Evolutionary conservation across 2,329 filamentous ascomycete species (phyloP).

Genomic region (Aspergillus costaricaensis): DNA sequence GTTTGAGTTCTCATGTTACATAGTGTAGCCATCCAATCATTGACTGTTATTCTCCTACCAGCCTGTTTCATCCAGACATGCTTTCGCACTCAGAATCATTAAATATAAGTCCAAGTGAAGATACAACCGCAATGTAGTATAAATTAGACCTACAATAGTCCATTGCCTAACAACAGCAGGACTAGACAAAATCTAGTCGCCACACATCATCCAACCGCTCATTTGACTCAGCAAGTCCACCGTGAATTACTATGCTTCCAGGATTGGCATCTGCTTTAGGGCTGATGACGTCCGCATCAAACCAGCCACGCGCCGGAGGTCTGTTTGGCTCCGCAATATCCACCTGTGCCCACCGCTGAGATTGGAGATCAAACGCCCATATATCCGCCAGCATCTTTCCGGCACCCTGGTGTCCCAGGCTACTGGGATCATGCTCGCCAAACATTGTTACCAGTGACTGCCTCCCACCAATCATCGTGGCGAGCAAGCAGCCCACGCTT

Average conservation of each 20-base stretch:
- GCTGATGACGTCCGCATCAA: slow-evolving; percentile 51
- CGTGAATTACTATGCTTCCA: slow-evolving; percentile 48
- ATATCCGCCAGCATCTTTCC: slow-evolving; percentile 58
- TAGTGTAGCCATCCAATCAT: too few species aligned
- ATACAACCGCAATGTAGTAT: too few species aligned
- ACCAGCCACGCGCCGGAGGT: slow-evolving; percentile 55
- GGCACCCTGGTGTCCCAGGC: slow-evolving; percentile 55
- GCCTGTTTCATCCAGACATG: too few species aligned
- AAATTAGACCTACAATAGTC: too few species aligned
- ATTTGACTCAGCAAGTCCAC: slow-evolving; percentile 56
- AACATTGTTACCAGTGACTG: slow-evolving; percentile 53
- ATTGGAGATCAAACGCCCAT: slow-evolving; percentile 50
- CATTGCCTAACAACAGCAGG: too few species aligned
- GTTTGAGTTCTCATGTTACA: too few species aligned
- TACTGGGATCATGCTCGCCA: slow-evolving; percentile 57
- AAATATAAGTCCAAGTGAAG: too few species aligned
- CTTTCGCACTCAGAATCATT: too few species aligned
- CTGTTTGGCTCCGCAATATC: slow-evolving; percentile 20
- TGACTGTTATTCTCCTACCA: too few species aligned
- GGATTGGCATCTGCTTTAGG: slow-evolving; percentile 11
- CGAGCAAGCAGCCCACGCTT: slow-evolving; percentile 53
- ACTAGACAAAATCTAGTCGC: slow-evolving; percentile 20
- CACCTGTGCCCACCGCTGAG: slow-evolving; percentile 38
- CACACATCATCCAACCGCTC: slow-evolving; percentile 55
- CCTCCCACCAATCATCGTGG: slow-evolving; percentile 40